Base-by-base conservation (phyloP, 495 filamentous ascomycete species). In the Trichodelitschia bisporula region DNA sequence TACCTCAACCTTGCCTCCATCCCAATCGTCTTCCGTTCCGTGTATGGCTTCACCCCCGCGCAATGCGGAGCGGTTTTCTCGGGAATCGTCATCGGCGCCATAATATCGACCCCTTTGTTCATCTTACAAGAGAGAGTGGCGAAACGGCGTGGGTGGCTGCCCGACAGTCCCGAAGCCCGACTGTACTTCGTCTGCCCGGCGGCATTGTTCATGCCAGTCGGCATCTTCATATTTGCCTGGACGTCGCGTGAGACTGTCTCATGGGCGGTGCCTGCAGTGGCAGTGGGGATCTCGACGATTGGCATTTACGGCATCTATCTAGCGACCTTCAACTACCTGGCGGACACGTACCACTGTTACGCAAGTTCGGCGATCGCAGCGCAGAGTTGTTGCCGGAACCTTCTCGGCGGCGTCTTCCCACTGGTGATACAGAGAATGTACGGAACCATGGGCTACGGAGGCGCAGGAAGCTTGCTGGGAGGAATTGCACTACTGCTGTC, bases 301-400 rank as follows among this genome's bases (percentile, higher is more conserved):
- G 83, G 83, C 6, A 89, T 95, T 31, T 79, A 77, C 44, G 69
- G 67, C 25, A 66, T 93, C 26, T 93, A 92, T 44, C 57, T 95
- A 4, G 77, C 83, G 1, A 72, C 77, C 0, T 92, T 92, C 54
- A 95, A 92, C 41, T 92, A 92, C 39, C 61, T 92, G 10, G 80
- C 82, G n/a, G 84, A 92, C 48, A 73, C 65, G 1, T 95, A 91
- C 47, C 72, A 79, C 44, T 57, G 62, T 0, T 90, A 78, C 40
- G 78, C 83, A 1, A 77, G 69, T 32, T 86, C 75, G 5, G 83
- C 83, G 2, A 56, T 93, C 27, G 84, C 84, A 1, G 80, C 82
- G 8, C 83, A 93, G 50, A 72, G 64, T 3, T 84, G 78, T 41
- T 71, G 66, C 39, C 62, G 84, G 2, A 95, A 95, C 47, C 57